Evolutionary conservation across 176 grass and related monocot species (phyloP), one percentile per base, ranked within the genome.

Genomic region (Zizania latifolia): DNA sequence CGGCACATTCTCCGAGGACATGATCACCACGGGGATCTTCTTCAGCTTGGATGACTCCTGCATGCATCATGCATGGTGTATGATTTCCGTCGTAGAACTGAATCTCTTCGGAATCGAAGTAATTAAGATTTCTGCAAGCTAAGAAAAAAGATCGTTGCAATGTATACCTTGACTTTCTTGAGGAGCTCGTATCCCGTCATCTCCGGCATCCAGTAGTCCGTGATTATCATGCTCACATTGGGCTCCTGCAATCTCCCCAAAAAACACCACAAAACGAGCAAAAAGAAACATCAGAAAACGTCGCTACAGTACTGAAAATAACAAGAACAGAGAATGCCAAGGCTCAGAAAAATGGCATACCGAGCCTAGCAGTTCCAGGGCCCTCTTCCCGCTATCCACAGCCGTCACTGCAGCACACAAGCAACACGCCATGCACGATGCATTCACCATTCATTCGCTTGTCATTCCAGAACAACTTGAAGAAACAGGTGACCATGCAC

Each of bases 171-270:
- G 54, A 99, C 72, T 67, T 85, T 92, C 76, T 93, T 94, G 3
- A 99, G 86, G 16, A 99, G 91, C 37, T 94, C 89, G 69, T 92
- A 99, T 31, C 95, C 95, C 58, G 87, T 99, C 95, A 94, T 99
- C 68, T 99, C 89, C 40, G 95, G 91, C 95, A 99, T 99, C 79
- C 95, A 99, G 72, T 99, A 99, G 71, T 99, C 95, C 2, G 91
- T 99, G 17, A 99, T 92, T 48, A 99, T 94, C 95, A 99, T 86
- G 65, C 86, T 85, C 77, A 99, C 86, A 29, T 89, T 92, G 24
- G 82, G 79, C 80, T 99, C 95, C 95, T 98, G 51, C n/a, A 41
- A 65, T 33, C 33, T 19, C 37, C n/a, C n/a, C 1, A 30, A 30
- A n/a, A 19, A 6, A 0, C 44, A 46, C 44, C 44, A 46, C 43